A percentile compares a stretch with the other conserved stretches of the same genome.
Evolutionary conservation across 2,329 filamentous ascomycete species (phyloP).

Genomic region (Alternaria sp.): DNA sequence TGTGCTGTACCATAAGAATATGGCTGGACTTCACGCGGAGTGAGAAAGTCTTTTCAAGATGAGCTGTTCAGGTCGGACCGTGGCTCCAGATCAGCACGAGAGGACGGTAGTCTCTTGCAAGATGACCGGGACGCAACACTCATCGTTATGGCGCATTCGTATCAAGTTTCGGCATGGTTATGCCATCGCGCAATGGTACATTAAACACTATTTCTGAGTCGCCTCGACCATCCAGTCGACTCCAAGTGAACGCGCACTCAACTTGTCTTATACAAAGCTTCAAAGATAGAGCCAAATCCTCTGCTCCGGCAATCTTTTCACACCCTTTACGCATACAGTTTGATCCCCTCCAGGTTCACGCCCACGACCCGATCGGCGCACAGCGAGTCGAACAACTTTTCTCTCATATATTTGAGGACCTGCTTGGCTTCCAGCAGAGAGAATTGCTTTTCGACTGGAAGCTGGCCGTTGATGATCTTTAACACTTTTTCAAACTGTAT

Average conservation of each 20-base stretch:
- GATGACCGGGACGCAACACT: not conserved
- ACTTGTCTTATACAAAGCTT: not conserved
- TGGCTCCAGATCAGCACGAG: not conserved
- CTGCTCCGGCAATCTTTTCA: not conserved
- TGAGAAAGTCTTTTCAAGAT: not conserved
- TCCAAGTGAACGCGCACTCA: not conserved
- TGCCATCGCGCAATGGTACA: not conserved
- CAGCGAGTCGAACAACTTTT: not conserved
- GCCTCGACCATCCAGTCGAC: not conserved
- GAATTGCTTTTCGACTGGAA: not conserved
- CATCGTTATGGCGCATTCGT: not conserved
- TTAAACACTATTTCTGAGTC: not conserved
- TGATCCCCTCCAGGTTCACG: not conserved
- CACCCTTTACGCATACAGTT: not conserved
- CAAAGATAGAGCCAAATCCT: not conserved
- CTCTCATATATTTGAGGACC: not conserved
- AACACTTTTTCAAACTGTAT: not conserved
- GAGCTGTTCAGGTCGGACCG: not conserved
- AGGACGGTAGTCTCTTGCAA: not conserved
- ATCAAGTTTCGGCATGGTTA: not conserved
- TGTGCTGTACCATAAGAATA: not conserved
- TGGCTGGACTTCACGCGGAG: not conserved
- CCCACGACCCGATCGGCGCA: not conserved
- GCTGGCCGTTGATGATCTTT: not conserved
- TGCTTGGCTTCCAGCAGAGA: not conserved